A percentile compares a stretch with the other conserved stretches of the same genome.
Evolutionary conservation across 2,329 filamentous ascomycete genomes (phyloP).

Genomic region (Xylariaceae sp.): DNA sequence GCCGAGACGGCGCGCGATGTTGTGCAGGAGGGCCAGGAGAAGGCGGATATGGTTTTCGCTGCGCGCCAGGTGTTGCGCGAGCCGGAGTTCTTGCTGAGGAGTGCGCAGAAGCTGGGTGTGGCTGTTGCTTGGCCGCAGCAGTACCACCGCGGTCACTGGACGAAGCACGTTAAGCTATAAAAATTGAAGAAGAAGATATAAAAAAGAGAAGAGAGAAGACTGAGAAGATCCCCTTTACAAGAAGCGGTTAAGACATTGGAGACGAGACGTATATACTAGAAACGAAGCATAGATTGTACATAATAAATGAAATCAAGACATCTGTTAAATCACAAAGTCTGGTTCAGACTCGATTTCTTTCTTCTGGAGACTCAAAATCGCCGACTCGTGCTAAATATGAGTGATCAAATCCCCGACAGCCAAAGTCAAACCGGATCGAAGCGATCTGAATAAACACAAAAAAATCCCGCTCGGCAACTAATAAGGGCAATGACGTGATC

Average conservation of each 20-base stretch:
- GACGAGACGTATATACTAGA: not conserved
- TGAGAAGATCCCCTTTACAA: not conserved
- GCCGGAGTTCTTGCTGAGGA: constrained; percentile 68
- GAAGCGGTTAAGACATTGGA: not conserved
- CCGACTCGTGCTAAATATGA: no score
- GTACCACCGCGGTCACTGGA: constrained; percentile 40
- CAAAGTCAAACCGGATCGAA: no score
- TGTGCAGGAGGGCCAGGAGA: constrained; percentile 46
- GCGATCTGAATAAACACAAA: no score
- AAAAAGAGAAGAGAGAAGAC: not conserved
- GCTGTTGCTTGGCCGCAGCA: constrained; percentile 69
- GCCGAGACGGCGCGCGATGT: constrained; percentile 60
- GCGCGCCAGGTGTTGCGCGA: constrained; percentile 78
- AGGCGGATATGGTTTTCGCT: constrained; percentile 66
- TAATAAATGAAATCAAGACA: not conserved
- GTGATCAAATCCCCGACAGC: no score
- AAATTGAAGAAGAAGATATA: not conserved
- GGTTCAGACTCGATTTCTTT: no score
- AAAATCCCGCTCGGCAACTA: no score
- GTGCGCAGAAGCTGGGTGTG: constrained; percentile 67
- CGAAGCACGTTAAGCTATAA: constrained; percentile 25
- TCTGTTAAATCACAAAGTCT: no score
- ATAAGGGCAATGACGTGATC: no score
- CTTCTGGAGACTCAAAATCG: no score
- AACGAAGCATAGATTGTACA: not conserved